Conservation (phyloP, 2,329 filamentous ascomycete genomes). For the Fusarium verticillioides region DNA sequence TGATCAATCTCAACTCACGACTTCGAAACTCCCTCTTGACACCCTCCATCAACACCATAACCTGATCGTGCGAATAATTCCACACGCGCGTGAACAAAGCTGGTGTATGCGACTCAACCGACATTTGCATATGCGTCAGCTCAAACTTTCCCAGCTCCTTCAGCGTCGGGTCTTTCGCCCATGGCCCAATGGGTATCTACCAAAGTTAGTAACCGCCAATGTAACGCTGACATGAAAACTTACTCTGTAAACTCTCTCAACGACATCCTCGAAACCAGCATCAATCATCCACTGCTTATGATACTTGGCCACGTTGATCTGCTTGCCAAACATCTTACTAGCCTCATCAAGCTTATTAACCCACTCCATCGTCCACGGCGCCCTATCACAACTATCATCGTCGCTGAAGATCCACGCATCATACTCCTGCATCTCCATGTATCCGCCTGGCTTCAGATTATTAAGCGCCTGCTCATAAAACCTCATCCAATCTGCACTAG, state of each 20-base stretch:
- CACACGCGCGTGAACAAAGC: slow-evolving; percentile 54
- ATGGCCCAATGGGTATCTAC: slow-evolving; percentile 53
- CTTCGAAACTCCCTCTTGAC: slow-evolving; percentile 58
- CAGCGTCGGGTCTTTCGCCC: slow-evolving; percentile 51
- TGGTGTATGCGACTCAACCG: slow-evolving; percentile 54
- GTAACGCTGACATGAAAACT: not conserved
- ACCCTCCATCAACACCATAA: slow-evolving; percentile 57
- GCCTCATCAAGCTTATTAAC: slow-evolving; percentile 50
- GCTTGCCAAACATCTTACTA: slow-evolving; percentile 52
- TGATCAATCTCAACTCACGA: slow-evolving; percentile 34
- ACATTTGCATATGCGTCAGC: slow-evolving; percentile 56
- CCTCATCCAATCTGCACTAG: slow-evolving; percentile 47
- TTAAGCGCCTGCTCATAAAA: slow-evolving; percentile 46
- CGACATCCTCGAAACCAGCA: slow-evolving; percentile 52
- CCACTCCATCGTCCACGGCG: slow-evolving; percentile 54
- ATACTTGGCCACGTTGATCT: slow-evolving; percentile 51
- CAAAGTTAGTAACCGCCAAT: not conserved
- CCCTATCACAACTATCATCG: slow-evolving; percentile 52
- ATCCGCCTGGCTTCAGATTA: slow-evolving; percentile 50
- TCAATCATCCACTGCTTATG: slow-evolving; percentile 54
- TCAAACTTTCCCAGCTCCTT: slow-evolving; percentile 53
- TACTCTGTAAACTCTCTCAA: slow-evolving; percentile 33
- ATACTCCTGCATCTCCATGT: slow-evolving; percentile 55
- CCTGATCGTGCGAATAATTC: slow-evolving; percentile 54
- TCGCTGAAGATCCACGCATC: slow-evolving; percentile 54